Base-by-base conservation (phyloP, 1,139 yeast species). In the Sporopachydermia cereana region DNA sequence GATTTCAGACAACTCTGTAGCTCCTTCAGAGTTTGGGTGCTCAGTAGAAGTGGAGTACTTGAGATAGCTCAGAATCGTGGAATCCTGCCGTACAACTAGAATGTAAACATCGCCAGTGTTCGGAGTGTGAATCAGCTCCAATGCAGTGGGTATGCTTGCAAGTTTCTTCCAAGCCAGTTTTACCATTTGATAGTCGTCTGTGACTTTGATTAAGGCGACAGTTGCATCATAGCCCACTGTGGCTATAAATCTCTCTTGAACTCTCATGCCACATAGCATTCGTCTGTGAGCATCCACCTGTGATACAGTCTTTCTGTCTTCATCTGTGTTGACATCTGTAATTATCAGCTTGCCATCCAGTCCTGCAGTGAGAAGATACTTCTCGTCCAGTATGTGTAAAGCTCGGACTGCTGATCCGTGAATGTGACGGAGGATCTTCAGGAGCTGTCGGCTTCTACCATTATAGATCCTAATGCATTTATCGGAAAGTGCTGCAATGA, bases 191-290 rank as follows among this genome's bases (percentile, higher is more conserved):
- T 56, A 50, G 3, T 50, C 44, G 1, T 57, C 45, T 1, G 53
- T 50, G 3, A 78, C 47, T 42, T 56, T 57, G 42, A 69, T 67
- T 9, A 75, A 59, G 45, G 63, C 68, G 3, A 81, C 52, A 36
- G 56, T 55, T 46, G 64, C 62, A 58, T 84, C 93, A 72, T 82
- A 74, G 2, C 91, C 88, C 45, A 79, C 62, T 1, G 84, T 73
- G 12, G 74, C 69, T 25, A 82, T 50, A 51, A 64, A 71, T 18
- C 65, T 65, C 1, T 52, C 49, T 41, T 59, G 50, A 16, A 64
- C 53, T 36, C 63, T 61, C 30, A 72, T 53, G 42, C 66, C 62
- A 1, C 69, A 66, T 2, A 75, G 61, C 43, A 73, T 57, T 46
- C 76, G 62, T 30, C 60, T 55, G 47, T 75, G 78, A 16, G 75